Evolutionary conservation across 2,329 filamentous ascomycete genomes (phyloP), one percentile per base, ranked within the genome.

Genomic region (Hymenoscyphus linearis): DNA sequence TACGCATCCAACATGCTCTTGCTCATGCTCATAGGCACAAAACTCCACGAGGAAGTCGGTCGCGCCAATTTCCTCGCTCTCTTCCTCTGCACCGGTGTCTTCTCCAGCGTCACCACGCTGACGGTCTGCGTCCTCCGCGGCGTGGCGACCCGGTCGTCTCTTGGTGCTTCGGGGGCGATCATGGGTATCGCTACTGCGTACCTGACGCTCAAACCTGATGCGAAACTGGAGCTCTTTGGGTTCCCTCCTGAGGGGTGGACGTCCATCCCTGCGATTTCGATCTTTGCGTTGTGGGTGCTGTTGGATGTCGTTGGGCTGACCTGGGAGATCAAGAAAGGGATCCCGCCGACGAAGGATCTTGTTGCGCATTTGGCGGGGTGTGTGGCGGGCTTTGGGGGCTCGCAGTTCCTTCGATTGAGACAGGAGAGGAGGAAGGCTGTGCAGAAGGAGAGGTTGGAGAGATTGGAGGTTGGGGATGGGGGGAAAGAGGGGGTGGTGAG

Each of bases 21-120:
- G 47, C 77, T 93, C 4, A 87, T 80, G 77, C 77, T 90, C 69
- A 78, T 91, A 18, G 90, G 89, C 26, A 81, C 82, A 10, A 78
- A 81, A 1, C 77, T 91, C 36, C 87, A 90, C 74, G 85, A 90
- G 64, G 86, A 91, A 67, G 76, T 91, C 27, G 88, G 87, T 12
- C 80, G 88, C 12, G 86, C 82, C 14, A 80, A 83, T 60, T 91
- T 91, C 74, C 75, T 91, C 22, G 82, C 86, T n/a, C 75, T 90
- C 35, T 90, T 87, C 73, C 65, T 88, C 35, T 76, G 80, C 7
- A 80, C 80, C 6, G 88, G 87, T 58, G 77, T 79, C 1, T 52
- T 85, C 1, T 85, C 83, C 9, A 85, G 83, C 62, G 80, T 86
- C 63, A 76, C 79, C n/a, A 85, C 83, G 52, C 76, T 91, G 62